These are phyloP conservation scores for Heterobasidion parviporum DNA, from an alignment of 1,284 basidiomycete genomes.

Conservation along the genomic window DNA sequence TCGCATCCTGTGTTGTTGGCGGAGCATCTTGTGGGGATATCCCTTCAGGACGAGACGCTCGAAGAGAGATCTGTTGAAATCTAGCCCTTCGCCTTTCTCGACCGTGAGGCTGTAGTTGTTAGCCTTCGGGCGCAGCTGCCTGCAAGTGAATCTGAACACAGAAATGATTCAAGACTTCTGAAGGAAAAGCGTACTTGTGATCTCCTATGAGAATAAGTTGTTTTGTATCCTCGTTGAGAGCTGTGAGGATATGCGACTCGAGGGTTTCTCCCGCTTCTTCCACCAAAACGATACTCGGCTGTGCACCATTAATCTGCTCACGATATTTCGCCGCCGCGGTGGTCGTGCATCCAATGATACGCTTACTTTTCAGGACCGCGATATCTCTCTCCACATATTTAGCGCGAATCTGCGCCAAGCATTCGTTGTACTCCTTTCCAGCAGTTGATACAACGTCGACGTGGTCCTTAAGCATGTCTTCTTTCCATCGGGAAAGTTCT, in stretches of 20 bases:
- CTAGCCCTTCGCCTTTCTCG: constrained; percentile 57
- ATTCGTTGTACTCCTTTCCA: constrained; percentile 30
- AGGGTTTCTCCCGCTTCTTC: constrained; percentile 68
- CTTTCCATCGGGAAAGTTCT: not conserved
- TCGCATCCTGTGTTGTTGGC: constrained; percentile 58
- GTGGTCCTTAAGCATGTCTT: constrained; percentile 1
- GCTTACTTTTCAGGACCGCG: constrained; percentile 32
- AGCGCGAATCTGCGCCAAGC: constrained; percentile 26
- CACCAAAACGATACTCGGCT: constrained; percentile 46
- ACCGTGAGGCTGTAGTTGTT: constrained; percentile 53
- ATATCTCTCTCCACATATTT: constrained; percentile 28
- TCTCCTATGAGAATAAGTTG: constrained; percentile 62
- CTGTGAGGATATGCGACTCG: constrained; percentile 56
- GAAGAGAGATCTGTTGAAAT: constrained; percentile 58
- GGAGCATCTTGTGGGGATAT: constrained; percentile 52
- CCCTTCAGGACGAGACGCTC: constrained; percentile 55
- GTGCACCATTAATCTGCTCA: constrained; percentile 33
- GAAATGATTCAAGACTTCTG: not conserved
- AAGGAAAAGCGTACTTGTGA: constrained; percentile 39
- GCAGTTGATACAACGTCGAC: constrained; percentile 10
- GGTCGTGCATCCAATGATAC: constrained; percentile 61
- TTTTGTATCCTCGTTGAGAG: constrained; percentile 35
- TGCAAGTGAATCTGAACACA: constrained; percentile 16
- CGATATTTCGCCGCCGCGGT: constrained; percentile 58
- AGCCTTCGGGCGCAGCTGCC: constrained; percentile 63